These are phyloP conservation scores for Fusarium sp. DNA, from an alignment of 2,329 filamentous ascomycete genomes.

Conservation along the genomic window DNA sequence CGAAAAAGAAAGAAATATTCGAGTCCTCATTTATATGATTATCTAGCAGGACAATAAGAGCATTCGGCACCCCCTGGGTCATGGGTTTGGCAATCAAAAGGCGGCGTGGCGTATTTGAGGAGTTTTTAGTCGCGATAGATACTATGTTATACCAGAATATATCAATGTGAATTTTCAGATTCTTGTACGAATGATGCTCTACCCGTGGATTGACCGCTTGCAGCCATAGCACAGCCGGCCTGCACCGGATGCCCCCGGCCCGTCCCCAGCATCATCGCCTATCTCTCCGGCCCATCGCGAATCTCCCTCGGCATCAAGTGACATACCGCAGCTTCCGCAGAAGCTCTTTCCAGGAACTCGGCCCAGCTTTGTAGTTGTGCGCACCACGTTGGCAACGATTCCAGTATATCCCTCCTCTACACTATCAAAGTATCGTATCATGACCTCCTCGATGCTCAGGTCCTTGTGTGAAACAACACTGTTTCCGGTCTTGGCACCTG, in stretches of 20 bases:
- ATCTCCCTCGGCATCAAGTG: constrained; percentile 69
- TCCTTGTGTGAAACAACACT: constrained; percentile 72
- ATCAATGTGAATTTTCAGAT: constrained; percentile 16
- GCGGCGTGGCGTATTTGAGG: constrained; percentile 37
- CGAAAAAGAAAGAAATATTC: constrained; percentile 7
- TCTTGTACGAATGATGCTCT: constrained; percentile 19
- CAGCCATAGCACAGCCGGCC: constrained; percentile 75
- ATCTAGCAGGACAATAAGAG: constrained; percentile 25
- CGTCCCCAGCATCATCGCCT: constrained; percentile 52
- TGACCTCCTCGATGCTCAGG: constrained; percentile 88
- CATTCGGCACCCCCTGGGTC: constrained; percentile 33
- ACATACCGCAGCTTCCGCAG: constrained; percentile 76
- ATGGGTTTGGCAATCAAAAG: constrained; percentile 38
- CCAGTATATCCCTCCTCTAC: constrained; percentile 86
- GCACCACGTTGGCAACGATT: constrained; percentile 93
- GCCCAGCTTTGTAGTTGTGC: constrained; percentile 84
- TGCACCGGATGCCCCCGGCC: constrained; percentile 12
- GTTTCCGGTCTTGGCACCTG: constrained; percentile 34
- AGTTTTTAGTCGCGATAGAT: constrained; percentile 33
- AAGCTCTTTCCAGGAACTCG: constrained; percentile 50
- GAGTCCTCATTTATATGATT: constrained; percentile 14
- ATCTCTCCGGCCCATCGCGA: constrained; percentile 69
- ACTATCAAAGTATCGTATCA: constrained; percentile 84
- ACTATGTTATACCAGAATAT: constrained; percentile 18
- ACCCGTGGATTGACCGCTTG: constrained; percentile 68